Evolutionary conservation across 2,329 filamentous ascomycete genomes (phyloP).

Genomic region (Pseudogymnoascus sp.): DNA sequence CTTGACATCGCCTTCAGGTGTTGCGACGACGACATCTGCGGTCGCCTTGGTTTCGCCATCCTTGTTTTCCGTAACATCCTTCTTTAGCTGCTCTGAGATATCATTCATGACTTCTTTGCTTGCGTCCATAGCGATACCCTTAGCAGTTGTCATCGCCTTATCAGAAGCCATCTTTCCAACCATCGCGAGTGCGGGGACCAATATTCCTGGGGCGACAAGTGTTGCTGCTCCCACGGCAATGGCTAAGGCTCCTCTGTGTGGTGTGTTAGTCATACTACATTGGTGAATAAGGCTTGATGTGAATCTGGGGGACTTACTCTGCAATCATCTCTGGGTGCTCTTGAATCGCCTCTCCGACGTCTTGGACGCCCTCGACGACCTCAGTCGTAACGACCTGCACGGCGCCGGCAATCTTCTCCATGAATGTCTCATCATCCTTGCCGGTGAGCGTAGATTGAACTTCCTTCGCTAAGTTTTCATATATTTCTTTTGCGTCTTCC

Average conservation of each 20-base stretch:
- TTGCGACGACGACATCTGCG: neutral
- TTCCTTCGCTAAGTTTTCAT: constrained; percentile 17
- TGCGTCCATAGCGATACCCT: constrained; percentile 18
- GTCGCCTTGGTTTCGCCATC: neutral
- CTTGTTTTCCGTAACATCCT: neutral
- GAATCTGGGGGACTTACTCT: constrained; percentile 17
- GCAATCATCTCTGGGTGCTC: constrained; percentile 23
- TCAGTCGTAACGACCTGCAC: constrained; percentile 18
- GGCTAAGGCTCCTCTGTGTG: constrained; percentile 20
- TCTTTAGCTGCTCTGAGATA: constrained; percentile 17
- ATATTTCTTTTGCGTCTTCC: constrained; percentile 18
- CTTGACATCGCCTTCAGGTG: neutral
- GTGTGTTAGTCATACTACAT: neutral
- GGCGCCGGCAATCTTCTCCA: constrained; percentile 17
- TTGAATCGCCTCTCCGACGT: constrained; percentile 19
- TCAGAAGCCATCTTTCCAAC: constrained; percentile 23
- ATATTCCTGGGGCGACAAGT: constrained; percentile 21
- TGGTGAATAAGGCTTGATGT: neutral
- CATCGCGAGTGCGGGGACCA: constrained; percentile 21
- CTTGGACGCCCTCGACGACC: constrained; percentile 18
- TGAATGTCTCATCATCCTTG: constrained; percentile 11
- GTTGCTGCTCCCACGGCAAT: constrained; percentile 22
- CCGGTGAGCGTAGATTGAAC: constrained; percentile 14
- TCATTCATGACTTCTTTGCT: constrained; percentile 19
- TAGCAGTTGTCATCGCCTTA: constrained; percentile 17